Base-by-base conservation (phyloP, 2,329 filamentous ascomycete species). In the Beauveria sp. region DNA sequence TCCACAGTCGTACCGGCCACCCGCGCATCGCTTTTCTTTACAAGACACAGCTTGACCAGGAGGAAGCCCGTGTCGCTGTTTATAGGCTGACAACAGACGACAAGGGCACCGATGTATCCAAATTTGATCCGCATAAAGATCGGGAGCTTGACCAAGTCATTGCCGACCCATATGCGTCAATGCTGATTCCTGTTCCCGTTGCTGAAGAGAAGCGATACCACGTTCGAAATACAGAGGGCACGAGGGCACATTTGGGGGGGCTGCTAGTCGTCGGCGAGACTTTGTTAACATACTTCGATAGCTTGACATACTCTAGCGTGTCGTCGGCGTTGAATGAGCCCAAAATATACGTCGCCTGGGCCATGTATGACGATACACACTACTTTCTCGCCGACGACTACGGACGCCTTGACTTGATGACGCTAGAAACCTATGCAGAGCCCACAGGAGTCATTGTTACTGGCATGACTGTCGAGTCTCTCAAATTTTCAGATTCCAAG, bases 331-430 rank as follows among this genome's bases (percentile, higher is more conserved):
- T 97, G 2, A 79, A 84, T 1, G 86, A 93, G 61, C 84, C 92
- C 0, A 91, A 89, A 3, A 87, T 96, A 41, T 97, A 96, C 67
- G 88, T 94, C n/a, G 86, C 91, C 2, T 99, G 93, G 92, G 89
- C 90, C 64, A 85, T 88, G 67, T 86, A 94, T 56, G 90, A 97
- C 68, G 84, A 86, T 26, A 87, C 88, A 44, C 83, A 88, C 68
- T 97, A 92, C 76, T 79, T 97, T n/a, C 76, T 99, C 2, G 92
- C 89, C 1, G 94, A 99, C 70, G 92, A 97, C 67, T 97, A 94
- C 70, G 93, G 94, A 18, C 84, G 83, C 55, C 74, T 99, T 26
- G 92, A 93, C 70, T 78, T 97, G n/a, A 77, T 99, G 43, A 91
- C 91, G 71, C 84, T 99, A 14, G 74, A 89, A 16, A 80, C 91